Base-by-base conservation (phyloP, 225 moss, liverwort and hornwort species). In the Lunularia cruciata region DNA sequence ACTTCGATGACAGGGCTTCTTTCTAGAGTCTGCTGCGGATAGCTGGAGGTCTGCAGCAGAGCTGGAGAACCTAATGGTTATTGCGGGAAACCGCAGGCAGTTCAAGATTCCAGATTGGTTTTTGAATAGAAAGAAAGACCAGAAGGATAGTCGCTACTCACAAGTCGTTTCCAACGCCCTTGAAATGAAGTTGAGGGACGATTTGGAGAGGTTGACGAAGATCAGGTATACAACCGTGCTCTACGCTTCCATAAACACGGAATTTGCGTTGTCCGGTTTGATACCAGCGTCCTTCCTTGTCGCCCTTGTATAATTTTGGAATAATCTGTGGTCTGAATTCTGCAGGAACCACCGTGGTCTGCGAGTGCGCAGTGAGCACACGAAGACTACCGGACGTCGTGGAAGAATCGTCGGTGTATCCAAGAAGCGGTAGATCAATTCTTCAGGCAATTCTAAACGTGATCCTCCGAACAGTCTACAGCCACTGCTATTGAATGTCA, bases 161-260 rank as follows among this genome's bases (percentile, higher is more conserved):
- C 86, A 91, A 71, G 88, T 88, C 22, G 81, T 91, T 5, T 91
- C 91, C 27, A 91, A 91, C 52, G 86, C 85, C n/a, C 83, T 91
- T 22, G 91, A 91, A 65, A 89, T 91, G 89, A 89, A 89, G 80
- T 78, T 90, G 18, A 87, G 87, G 72, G 90, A 90, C 23, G 90
- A 90, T 66, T 79, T 87, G 1, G 87, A 90, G 79, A 79, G 85
- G 47, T n/a, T 91, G 27, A 91, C 88, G 86, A 89, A 91, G 80
- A 91, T 91, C 72, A 89, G 88, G 86, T 83, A 10, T 10, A 48
- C n/a, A n/a, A n/a, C n/a, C n/a, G n/a, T n/a, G n/a, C n/a, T n/a
- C n/a, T n/a, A n/a, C n/a, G n/a, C n/a, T n/a, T n/a, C n/a, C n/a
- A n/a, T n/a, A n/a, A n/a, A n/a, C n/a, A n/a, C n/a, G n/a, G n/a